Percentiles rank a stretch among this genome's conserved stretches.
Evolutionary conservation across 345 rosid genomes (phyloP).

Genomic region (Syzygium aqueum): DNA sequence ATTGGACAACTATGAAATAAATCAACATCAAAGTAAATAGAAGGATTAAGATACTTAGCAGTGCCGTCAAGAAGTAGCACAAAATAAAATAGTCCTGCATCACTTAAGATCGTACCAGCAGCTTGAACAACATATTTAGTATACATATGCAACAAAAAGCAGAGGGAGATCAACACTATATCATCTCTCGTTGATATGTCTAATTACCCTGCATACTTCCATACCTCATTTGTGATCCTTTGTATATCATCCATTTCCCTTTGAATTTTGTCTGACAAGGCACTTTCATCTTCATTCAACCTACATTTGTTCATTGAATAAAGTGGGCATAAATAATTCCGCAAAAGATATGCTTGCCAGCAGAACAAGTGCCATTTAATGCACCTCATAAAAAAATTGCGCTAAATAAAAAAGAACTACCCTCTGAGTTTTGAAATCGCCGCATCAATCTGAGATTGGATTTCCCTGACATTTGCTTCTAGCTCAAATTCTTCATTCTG

Average conservation of each 20-base stretch:
- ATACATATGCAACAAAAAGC: not conserved
- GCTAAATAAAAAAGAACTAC: slow-evolving; percentile 13
- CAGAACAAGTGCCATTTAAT: not conserved
- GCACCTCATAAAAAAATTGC: not conserved
- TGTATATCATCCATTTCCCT: slow-evolving; percentile 33
- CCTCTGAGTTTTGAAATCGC: slow-evolving; percentile 41
- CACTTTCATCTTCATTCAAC: slow-evolving; percentile 59
- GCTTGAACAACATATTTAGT: not conserved
- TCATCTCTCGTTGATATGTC: not conserved
- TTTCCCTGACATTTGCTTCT: slow-evolving; percentile 53
- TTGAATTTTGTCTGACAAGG: slow-evolving; percentile 29
- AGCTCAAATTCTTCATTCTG: slow-evolving; percentile 87
- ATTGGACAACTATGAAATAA: not conserved
- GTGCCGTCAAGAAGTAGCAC: not conserved
- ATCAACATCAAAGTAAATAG: not conserved
- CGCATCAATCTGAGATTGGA: slow-evolving; percentile 41
- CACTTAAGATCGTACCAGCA: not conserved
- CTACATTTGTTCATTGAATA: slow-evolving; percentile 14
- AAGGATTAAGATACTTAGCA: not conserved
- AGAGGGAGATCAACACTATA: not conserved
- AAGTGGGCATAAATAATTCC: not conserved
- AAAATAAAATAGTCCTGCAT: not conserved
- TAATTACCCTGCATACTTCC: not conserved
- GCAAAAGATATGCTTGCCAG: not conserved
- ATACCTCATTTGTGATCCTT: slow-evolving; percentile 56